phyloP scores from a whole-genome alignment of 768 basidiomycete genomes.

The Amanita exitialis region DNA sequence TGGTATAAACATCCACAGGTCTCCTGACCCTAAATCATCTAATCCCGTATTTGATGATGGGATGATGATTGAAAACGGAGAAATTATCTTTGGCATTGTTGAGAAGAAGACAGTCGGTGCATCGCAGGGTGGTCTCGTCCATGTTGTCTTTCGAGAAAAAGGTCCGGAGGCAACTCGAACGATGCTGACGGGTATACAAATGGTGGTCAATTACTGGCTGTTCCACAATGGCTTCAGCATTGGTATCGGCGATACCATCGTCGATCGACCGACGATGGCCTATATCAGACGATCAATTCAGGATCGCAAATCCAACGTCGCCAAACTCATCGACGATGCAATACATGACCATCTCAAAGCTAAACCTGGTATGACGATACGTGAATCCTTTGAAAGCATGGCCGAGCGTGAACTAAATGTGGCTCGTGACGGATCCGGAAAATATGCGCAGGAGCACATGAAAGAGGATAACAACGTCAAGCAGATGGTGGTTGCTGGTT shows the following conservation, averaged over 20 bases:
- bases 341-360: slow-evolving; percentile 82
- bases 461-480: slow-evolving; percentile 99
- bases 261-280: slow-evolving; percentile 81
- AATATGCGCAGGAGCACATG: slow-evolving; percentile 92
- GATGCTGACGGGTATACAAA: slow-evolving; percentile 90
- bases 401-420: slow-evolving; percentile 88
- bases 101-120: slow-evolving; percentile 99
- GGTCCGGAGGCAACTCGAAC: slow-evolving; percentile 86
- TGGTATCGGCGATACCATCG: slow-evolving; percentile 97
- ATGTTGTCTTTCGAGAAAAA: slow-evolving; percentile 96
- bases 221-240: slow-evolving; percentile 99
- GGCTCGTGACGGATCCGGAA: slow-evolving; percentile 93
- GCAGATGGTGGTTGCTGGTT: slow-evolving; percentile 99
- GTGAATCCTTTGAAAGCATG: slow-evolving; percentile 93
- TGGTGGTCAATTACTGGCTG: slow-evolving; percentile 96
- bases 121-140: slow-evolving; percentile 87
- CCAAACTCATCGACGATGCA: slow-evolving; percentile 70
- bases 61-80: slow-evolving; percentile 94
- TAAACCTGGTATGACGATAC: slow-evolving; percentile 96
- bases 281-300: slow-evolving; percentile 78
- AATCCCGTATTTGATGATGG: slow-evolving; percentile 89
- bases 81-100: slow-evolving; percentile 89
- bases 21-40: slow-evolving; percentile 67
- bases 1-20: slow-evolving; percentile 87
- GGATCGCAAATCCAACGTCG: slow-evolving; percentile 73